Percentiles rank a stretch among this genome's conserved stretches.
Evolutionary conservation across 148 eudicot species (phyloP).

Genomic region (Heliosperma pusillum): DNA sequence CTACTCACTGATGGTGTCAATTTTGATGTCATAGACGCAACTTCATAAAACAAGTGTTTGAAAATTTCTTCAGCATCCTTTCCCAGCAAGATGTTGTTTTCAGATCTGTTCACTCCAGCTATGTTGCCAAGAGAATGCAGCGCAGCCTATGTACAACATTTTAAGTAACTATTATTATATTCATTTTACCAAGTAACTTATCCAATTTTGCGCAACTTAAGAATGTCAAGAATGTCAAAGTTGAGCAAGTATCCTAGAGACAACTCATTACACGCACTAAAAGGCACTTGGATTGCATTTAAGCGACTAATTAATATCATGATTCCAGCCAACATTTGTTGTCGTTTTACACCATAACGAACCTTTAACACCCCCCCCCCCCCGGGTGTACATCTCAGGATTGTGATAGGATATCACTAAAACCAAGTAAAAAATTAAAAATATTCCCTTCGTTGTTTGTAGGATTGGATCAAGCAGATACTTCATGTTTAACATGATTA

Average conservation of each 20-base stretch:
- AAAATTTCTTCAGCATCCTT: constrained; percentile 65
- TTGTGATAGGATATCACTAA: background rate
- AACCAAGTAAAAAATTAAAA: background rate
- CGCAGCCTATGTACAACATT: constrained; percentile 55
- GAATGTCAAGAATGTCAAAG: background rate
- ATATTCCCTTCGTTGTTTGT: background rate
- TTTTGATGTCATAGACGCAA: constrained; percentile 70
- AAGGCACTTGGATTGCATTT: background rate
- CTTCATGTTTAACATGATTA: background rate
- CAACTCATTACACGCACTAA: background rate
- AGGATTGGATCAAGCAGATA: background rate
- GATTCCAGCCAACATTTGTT: background rate
- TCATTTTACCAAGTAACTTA: constrained; percentile 14
- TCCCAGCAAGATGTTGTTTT: constrained; percentile 42
- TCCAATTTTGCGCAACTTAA: background rate
- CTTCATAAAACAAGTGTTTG: constrained; percentile 57
- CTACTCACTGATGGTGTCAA: constrained; percentile 72
- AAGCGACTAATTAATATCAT: background rate
- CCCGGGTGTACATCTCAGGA: background rate
- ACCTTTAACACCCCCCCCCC: too few relatives aligned
- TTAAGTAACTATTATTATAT: constrained; percentile 13
- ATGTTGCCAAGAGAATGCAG: constrained; percentile 83
- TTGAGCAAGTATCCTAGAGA: constrained; percentile 4
- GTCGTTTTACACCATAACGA: background rate
- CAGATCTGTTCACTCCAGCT: constrained; percentile 64